Percentiles rank a stretch among this genome's conserved stretches.
Evolutionary conservation across 1,284 basidiomycete species (phyloP).

Genomic region (Apiotrichum gracile): DNA sequence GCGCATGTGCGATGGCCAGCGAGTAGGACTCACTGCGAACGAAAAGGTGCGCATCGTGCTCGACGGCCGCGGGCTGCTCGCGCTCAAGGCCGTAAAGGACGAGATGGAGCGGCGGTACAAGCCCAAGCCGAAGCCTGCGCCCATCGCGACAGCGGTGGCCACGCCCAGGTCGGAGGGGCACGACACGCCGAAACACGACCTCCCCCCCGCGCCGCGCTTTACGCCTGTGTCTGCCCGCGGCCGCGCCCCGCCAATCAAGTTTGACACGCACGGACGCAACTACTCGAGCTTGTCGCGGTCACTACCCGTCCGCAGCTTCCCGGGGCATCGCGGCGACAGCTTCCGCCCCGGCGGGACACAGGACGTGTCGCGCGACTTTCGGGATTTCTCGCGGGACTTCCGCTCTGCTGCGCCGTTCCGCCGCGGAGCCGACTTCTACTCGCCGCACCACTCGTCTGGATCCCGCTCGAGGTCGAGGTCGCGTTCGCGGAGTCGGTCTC

Average conservation of each 20-base stretch:
- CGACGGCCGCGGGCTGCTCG: conserved; percentile 47
- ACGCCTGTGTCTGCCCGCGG: background rate
- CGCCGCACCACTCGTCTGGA: conserved; percentile 8
- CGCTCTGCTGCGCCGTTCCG: background rate
- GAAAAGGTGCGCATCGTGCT: conserved; percentile 45
- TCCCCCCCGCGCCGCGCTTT: conserved; percentile 4
- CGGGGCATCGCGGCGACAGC: background rate
- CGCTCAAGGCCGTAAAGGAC: conserved; percentile 47
- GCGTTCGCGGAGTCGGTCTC: conserved; percentile 18
- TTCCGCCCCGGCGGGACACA: background rate
- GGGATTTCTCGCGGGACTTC: conserved; percentile 19
- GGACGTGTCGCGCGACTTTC: background rate
- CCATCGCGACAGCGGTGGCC: background rate
- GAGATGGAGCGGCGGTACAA: conserved; percentile 57
- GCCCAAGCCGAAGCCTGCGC: conserved; percentile 27
- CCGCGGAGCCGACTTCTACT: conserved; percentile 9
- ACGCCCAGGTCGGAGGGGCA: background rate
- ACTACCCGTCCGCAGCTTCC: conserved; percentile 11
- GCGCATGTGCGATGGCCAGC: conserved; percentile 44
- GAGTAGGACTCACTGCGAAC: conserved; percentile 35
- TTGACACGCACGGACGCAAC: conserved; percentile 16
- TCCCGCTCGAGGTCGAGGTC: conserved; percentile 14
- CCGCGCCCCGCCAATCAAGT: conserved; percentile 13
- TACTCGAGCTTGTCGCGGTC: conserved; percentile 19
- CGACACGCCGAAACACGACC: conserved; percentile 4